These are phyloP conservation scores for Themeda triandra DNA, from an alignment of 176 grass and related monocot genomes.

Conservation along the genomic window DNA sequence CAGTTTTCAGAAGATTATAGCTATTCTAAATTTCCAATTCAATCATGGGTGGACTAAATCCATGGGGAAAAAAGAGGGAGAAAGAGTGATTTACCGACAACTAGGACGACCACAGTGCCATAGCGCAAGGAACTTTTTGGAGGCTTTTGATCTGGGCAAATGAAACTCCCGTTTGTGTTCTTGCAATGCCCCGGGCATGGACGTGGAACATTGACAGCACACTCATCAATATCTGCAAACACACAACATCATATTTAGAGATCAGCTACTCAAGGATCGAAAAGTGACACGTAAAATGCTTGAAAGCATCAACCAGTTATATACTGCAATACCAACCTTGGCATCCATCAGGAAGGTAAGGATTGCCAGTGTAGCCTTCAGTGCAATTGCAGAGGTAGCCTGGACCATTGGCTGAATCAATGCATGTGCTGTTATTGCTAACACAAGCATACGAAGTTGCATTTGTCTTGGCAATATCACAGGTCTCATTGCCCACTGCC, in stretches of 20 bases:
- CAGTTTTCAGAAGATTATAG: background rate
- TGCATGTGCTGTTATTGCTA: constrained; percentile 6
- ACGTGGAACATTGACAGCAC: background rate
- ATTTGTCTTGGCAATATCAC: background rate
- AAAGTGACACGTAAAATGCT: background rate
- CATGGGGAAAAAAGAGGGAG: background rate
- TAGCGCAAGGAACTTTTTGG: background rate
- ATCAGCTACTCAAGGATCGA: background rate
- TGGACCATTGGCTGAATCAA: background rate
- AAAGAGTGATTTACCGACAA: background rate
- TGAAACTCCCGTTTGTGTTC: background rate
- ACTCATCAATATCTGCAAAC: constrained; percentile 27
- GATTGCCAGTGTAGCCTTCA: constrained; percentile 26
- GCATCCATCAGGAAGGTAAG: constrained; percentile 30
- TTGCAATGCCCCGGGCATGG: constrained; percentile 12
- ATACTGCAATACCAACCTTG: background rate
- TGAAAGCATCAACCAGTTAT: background rate
- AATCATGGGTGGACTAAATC: background rate
- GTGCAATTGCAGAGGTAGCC: constrained; percentile 45
- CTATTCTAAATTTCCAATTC: background rate
- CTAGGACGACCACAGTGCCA: background rate
- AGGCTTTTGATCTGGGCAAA: background rate
- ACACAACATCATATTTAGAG: background rate
- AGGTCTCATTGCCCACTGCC: constrained; percentile 23
- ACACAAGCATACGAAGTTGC: constrained; percentile 10